These are phyloP conservation scores for Diaporthe helianthi DNA, from an alignment of 2,329 filamentous ascomycete species.

Conservation along the genomic window DNA sequence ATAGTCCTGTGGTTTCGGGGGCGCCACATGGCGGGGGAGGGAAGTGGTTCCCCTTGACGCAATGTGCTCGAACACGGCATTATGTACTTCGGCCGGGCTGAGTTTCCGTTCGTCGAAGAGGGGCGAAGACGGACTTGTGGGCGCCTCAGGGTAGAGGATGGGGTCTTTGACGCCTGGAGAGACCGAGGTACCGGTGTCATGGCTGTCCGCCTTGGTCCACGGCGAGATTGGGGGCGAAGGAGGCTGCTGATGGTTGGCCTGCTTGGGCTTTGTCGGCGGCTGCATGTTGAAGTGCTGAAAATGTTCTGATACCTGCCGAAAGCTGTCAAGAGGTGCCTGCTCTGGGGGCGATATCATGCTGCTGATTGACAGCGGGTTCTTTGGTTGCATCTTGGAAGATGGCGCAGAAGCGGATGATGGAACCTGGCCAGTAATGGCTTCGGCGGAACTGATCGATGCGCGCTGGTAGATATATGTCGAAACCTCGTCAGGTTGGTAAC, in stretches of 20 bases:
- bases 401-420: not conserved
- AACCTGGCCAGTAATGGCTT: not conserved
- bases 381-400: conserved; percentile 37
- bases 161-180: conserved; percentile 54
- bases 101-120: conserved; percentile 57
- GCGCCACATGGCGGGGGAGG: conserved; percentile 39
- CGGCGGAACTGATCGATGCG: not conserved
- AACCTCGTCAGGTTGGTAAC: conserved; percentile 11
- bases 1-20: conserved; percentile 62
- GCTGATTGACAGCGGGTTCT: conserved; percentile 56
- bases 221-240: conserved; percentile 68
- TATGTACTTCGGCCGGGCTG: conserved; percentile 43
- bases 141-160: conserved; percentile 62
- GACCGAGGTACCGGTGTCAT: conserved; percentile 41
- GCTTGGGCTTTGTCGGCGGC: conserved; percentile 37
- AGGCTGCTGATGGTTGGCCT: conserved; percentile 42
- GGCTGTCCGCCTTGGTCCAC: conserved; percentile 50
- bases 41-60: conserved; percentile 54
- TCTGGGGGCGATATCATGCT: conserved; percentile 68
- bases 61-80: conserved; percentile 59
- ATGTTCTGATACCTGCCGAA: conserved; percentile 40
- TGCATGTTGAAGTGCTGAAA: conserved; percentile 38
- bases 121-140: conserved; percentile 51
- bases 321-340: conserved; percentile 59
- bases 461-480: not conserved